phyloP scores from a whole-genome alignment of 768 basidiomycete species.

The Rhizopogon sp. region DNA sequence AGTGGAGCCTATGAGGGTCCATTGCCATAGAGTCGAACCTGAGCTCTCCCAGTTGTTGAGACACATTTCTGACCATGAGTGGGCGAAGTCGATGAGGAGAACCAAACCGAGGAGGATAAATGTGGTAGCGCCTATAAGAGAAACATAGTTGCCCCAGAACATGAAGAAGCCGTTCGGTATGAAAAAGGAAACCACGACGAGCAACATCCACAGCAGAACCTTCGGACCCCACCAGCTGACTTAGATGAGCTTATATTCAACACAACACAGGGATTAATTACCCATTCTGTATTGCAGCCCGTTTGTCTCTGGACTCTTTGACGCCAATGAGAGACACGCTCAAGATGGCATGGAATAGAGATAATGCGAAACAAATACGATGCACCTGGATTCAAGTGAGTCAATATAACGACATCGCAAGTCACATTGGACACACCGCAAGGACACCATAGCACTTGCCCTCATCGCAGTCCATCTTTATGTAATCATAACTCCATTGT shows the following conservation, averaged over 20 bases:
- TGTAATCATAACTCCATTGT: constrained; percentile 93
- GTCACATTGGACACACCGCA: constrained; percentile 55
- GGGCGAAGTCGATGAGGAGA: constrained; percentile 96
- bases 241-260: constrained; percentile 10
- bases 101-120: constrained; percentile 98
- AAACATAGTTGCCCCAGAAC: constrained; percentile 93
- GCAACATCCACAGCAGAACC: constrained; percentile 80
- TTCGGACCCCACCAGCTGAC: constrained; percentile 98
- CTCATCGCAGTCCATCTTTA: constrained; percentile 94
- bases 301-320: constrained; percentile 84
- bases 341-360: constrained; percentile 82
- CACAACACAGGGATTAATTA: constrained; percentile 28
- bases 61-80: constrained; percentile 97
- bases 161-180: constrained; percentile 98
- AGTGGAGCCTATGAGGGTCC: constrained; percentile 90
- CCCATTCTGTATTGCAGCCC: constrained; percentile 97
- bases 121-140: constrained; percentile 86
- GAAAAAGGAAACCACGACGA: constrained; percentile 81
- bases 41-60: constrained; percentile 92
- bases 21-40: constrained; percentile 90
- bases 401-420: constrained; percentile 2
- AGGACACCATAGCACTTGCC: constrained; percentile 96
- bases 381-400: constrained; percentile 55
- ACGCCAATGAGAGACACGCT: constrained; percentile 80
- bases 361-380: constrained; percentile 92